These are phyloP conservation scores for Flaveria brownii DNA, from an alignment of 129 eudicot genomes.

Conservation along the genomic window DNA sequence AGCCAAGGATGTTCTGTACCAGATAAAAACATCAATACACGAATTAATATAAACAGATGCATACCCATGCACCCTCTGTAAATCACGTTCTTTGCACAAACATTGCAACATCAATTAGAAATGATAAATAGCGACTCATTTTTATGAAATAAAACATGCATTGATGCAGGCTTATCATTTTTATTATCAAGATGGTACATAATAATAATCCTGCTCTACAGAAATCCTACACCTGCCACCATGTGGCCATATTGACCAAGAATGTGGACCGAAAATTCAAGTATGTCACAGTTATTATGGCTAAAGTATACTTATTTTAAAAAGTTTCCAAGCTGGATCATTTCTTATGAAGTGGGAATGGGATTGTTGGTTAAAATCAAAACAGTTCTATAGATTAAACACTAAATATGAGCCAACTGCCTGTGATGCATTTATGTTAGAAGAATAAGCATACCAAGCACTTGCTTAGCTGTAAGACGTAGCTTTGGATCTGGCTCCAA, in stretches of 20 bases:
- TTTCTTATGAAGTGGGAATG: neutral
- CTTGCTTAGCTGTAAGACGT: conserved; percentile 81
- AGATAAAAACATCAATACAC: conserved; percentile 17
- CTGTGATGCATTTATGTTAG: conserved; percentile 5
- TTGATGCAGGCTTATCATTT: neutral
- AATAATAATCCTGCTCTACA: neutral
- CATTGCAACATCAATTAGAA: neutral
- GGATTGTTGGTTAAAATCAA: neutral
- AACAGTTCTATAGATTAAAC: neutral
- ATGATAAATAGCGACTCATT: neutral
- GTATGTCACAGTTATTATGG: neutral
- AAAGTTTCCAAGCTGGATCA: neutral
- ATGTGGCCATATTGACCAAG: neutral
- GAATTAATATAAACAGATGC: neutral
- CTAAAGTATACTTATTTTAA: neutral
- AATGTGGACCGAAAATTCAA: neutral
- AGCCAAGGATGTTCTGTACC: conserved; percentile 70
- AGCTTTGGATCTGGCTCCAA: conserved; percentile 73
- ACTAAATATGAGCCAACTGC: neutral
- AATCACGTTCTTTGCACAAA: neutral
- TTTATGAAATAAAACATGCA: neutral
- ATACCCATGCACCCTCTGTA: neutral
- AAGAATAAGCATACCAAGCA: conserved; percentile 53
- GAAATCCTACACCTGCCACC: neutral
- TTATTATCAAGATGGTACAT: too few relatives aligned